Conservation (phyloP, 2,329 filamentous ascomycete species). For the Fusarium verticillioides region DNA sequence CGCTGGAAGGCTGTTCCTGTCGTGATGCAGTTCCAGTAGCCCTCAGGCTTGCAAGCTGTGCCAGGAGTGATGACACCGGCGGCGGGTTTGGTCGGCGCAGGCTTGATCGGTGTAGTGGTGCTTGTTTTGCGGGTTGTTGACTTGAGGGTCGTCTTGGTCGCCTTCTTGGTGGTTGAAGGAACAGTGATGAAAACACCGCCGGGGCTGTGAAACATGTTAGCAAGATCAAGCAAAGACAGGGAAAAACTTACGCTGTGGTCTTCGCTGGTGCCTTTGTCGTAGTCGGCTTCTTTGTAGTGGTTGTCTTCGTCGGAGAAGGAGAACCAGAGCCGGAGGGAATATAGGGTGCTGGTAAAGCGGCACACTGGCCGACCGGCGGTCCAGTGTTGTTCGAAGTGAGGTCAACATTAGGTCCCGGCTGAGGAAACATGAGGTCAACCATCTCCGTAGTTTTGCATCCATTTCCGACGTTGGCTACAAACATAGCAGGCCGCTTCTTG, state of each 20-base stretch:
- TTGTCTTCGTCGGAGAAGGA: conserved; percentile 17
- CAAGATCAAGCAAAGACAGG: background rate
- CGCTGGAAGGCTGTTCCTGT: conserved; percentile 61
- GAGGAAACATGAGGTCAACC: conserved; percentile 70
- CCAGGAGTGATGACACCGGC: conserved; percentile 22
- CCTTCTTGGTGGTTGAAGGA: conserved; percentile 14
- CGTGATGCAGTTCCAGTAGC: conserved; percentile 35
- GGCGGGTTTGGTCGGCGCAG: conserved; percentile 17
- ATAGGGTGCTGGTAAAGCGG: conserved; percentile 34
- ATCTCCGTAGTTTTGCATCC: conserved; percentile 53
- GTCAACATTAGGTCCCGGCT: conserved; percentile 53
- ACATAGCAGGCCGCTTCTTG: conserved; percentile 70
- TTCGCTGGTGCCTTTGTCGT: conserved; percentile 14
- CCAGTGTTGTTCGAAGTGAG: conserved; percentile 54
- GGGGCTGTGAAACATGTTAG: conserved; percentile 10
- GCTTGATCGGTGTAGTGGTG: background rate
- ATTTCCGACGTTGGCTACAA: conserved; percentile 74
- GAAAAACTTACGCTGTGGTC: conserved; percentile 14
- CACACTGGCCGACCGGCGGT: conserved; percentile 32
- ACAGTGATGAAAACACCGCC: conserved; percentile 25
- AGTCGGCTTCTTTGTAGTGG: conserved; percentile 5
- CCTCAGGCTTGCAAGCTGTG: conserved; percentile 42
- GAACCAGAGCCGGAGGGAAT: conserved; percentile 12
- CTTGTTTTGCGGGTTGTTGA: conserved; percentile 21
- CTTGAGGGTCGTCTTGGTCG: conserved; percentile 26